Percentiles rank a stretch among this genome's conserved stretches.
Conservation (phyloP, 768 basidiomycete genomes). For the Naganishia friedmannii region DNA sequence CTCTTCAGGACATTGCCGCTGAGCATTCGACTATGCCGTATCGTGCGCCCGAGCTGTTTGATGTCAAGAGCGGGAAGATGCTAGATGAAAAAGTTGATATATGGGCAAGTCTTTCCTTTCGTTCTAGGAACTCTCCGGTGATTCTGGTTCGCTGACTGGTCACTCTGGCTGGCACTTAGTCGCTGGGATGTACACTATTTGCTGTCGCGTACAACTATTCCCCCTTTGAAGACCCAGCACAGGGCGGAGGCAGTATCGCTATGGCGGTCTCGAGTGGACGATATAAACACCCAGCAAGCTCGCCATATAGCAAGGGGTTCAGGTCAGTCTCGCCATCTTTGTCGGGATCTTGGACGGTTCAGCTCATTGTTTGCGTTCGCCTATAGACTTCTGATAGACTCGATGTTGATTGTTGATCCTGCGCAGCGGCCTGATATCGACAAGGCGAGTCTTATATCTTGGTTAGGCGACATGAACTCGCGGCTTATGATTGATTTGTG, state of each 20-base stretch:
- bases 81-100: conserved; percentile 95
- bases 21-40: conserved; percentile 99
- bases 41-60: conserved; percentile 93
- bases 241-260: conserved; percentile 92
- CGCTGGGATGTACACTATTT: conserved; percentile 89
- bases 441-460: conserved; percentile 32
- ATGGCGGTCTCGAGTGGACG: conserved; percentile 95
- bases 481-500: no score
- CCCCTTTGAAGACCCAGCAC: conserved; percentile 90
- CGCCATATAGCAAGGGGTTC: conserved; percentile 77
- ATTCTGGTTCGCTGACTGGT: neutral
- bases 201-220: conserved; percentile 94
- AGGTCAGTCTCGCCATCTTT: conserved; percentile 15
- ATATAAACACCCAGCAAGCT: conserved; percentile 71
- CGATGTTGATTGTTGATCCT: conserved; percentile 79
- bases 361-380: neutral
- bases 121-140: neutral
- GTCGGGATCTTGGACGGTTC: neutral
- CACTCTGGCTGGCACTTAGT: conserved; percentile 57
- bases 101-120: conserved; percentile 65
- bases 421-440: conserved; percentile 79
- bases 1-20: conserved; percentile 71
- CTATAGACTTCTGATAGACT: conserved; percentile 69
- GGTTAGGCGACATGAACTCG: neutral
- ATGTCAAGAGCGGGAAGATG: conserved; percentile 82